Evolutionary conservation across 352 stramenopile species (phyloP).

Genomic region (Phytophthora foliorum): DNA sequence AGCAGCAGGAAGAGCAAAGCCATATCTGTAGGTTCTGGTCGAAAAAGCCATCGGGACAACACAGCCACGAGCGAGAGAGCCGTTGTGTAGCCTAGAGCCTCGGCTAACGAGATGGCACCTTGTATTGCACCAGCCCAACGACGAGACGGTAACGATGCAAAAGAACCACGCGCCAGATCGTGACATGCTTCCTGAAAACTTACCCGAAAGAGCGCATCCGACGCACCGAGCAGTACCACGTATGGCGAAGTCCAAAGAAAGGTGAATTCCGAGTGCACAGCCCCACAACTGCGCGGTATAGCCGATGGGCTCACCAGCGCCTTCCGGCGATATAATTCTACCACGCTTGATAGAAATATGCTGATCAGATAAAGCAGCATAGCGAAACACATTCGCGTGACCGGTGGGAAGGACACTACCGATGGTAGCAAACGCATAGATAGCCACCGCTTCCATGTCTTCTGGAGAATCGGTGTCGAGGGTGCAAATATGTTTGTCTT

Average conservation of each 20-base stretch:
- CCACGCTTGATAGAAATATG: constrained; percentile 78
- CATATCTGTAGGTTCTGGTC: constrained; percentile 60
- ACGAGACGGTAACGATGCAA: constrained; percentile 18
- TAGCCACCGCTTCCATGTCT: constrained; percentile 9
- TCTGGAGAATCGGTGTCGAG: constrained; percentile 1
- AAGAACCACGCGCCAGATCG: constrained; percentile 34
- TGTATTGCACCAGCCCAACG: constrained; percentile 60
- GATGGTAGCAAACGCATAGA: constrained; percentile 15
- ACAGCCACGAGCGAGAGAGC: constrained; percentile 63
- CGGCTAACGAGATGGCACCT: constrained; percentile 57
- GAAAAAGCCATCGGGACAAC: constrained; percentile 73
- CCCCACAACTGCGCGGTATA: constrained; percentile 32
- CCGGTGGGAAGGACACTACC: constrained; percentile 25
- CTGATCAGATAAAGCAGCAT: constrained; percentile 68
- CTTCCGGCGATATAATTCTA: constrained; percentile 81
- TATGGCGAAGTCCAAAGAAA: constrained; percentile 70
- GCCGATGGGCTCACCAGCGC: constrained; percentile 21
- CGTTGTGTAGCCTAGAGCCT: constrained; percentile 60
- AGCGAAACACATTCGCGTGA: constrained; percentile 56
- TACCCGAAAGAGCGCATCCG: constrained; percentile 73
- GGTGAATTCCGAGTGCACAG: constrained; percentile 50
- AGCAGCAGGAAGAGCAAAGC: constrained; percentile 73
- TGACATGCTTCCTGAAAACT: constrained; percentile 69
- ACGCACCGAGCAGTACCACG: constrained; percentile 58
- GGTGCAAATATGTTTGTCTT: constrained; percentile 22